Evolutionary conservation across 1,284 basidiomycete genomes (phyloP).

Genomic region (Trichosporon sp.): DNA sequence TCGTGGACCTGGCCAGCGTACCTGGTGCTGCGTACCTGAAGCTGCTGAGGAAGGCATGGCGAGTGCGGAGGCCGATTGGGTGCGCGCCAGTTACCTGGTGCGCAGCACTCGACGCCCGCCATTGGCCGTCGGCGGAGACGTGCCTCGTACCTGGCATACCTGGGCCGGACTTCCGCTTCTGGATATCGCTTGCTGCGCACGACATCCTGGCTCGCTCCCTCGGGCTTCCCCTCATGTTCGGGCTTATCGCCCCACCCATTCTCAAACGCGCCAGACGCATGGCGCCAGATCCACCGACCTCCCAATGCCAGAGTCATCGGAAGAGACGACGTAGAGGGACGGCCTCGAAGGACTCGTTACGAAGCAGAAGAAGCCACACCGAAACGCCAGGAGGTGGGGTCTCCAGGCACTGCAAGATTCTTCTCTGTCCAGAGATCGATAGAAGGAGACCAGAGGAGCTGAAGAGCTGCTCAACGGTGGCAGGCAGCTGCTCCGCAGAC

Average conservation of each 20-base stretch:
- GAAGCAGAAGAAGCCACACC: background rate
- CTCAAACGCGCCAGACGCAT: background rate
- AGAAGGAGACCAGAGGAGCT: background rate
- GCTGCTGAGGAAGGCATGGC: background rate
- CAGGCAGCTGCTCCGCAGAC: background rate
- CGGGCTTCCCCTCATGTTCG: background rate
- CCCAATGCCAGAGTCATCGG: background rate
- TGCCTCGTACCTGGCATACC: background rate
- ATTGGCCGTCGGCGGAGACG: background rate
- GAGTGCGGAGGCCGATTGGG: background rate
- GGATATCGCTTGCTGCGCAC: background rate
- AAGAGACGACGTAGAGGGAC: background rate
- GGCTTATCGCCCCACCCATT: background rate
- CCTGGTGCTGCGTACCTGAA: background rate
- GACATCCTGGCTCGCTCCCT: background rate
- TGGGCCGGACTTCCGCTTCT: background rate
- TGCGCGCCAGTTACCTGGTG: background rate
- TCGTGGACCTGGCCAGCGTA: background rate
- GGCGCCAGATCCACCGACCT: background rate
- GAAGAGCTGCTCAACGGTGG: background rate
- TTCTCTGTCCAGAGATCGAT: background rate
- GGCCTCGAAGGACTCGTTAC: background rate
- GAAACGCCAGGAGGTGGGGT: background rate
- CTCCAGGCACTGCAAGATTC: background rate
- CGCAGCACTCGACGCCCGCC: background rate